These are phyloP conservation scores for Paralagenidium karlingii DNA, from an alignment of 352 stramenopile species.

Conservation along the genomic window DNA sequence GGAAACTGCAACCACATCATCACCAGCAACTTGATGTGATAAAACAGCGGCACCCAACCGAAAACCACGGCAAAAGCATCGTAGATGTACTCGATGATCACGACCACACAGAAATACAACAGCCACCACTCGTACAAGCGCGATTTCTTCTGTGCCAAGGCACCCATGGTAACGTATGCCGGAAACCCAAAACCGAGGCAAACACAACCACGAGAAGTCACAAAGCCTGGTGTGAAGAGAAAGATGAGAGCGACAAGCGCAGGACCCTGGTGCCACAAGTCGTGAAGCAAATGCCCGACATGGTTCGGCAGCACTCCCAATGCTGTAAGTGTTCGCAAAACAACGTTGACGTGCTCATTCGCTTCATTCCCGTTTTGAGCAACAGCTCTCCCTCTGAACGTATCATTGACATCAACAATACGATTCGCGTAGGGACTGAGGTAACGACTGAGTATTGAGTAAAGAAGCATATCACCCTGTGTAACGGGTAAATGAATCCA, in stretches of 20 bases:
- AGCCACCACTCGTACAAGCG: conserved; percentile 81
- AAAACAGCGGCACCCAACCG: conserved; percentile 76
- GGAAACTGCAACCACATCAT: conserved; percentile 86
- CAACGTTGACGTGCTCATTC: conserved; percentile 40
- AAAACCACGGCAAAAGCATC: conserved; percentile 34
- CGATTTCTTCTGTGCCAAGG: conserved; percentile 57
- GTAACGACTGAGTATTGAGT: conserved; percentile 45
- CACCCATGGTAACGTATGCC: conserved; percentile 66
- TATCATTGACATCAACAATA: conserved; percentile 37
- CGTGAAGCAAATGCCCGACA: conserved; percentile 54
- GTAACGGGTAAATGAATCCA: conserved; percentile 76
- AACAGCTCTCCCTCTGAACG: conserved; percentile 4
- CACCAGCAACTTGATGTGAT: conserved; percentile 69
- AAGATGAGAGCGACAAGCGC: conserved; percentile 69
- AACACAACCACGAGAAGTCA: conserved; percentile 59
- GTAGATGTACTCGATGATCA: conserved; percentile 58
- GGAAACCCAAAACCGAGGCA: conserved; percentile 75
- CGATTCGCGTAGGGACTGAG: conserved; percentile 67
- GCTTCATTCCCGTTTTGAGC: conserved; percentile 2
- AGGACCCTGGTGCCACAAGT: conserved; percentile 68
- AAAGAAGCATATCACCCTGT: conserved; percentile 54
- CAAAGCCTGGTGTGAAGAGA: conserved; percentile 74
- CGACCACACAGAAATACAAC: conserved; percentile 63
- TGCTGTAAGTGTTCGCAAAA: conserved; percentile 52
- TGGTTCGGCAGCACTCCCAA: conserved; percentile 50